phyloP scores from a whole-genome alignment of 2,329 filamentous ascomycete species.

The Phyllosticta citrichinensis region DNA sequence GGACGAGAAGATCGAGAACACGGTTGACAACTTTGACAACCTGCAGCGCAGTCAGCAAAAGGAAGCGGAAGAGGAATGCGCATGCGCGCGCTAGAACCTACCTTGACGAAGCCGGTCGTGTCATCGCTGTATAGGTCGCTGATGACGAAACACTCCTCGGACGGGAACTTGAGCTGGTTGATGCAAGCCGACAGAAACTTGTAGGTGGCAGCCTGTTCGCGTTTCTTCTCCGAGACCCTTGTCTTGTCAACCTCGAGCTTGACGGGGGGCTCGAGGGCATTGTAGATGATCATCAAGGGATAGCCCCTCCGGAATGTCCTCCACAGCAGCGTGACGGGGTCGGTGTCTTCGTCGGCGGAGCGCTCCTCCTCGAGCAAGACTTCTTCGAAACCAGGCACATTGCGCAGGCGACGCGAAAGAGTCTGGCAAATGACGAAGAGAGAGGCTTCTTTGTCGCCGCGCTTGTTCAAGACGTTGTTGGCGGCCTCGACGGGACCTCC shows the following conservation, averaged over 20 bases:
- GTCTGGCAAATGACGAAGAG: slow-evolving; percentile 92
- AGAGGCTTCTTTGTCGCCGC: slow-evolving; percentile 81
- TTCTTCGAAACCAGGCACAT: slow-evolving; percentile 72
- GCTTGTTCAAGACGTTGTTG: slow-evolving; percentile 94
- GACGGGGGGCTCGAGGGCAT: slow-evolving; percentile 62
- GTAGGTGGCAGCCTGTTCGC: slow-evolving; percentile 79
- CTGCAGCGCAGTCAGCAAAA: slow-evolving; percentile 26
- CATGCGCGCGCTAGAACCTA: slow-evolving; percentile 22
- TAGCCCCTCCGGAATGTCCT: slow-evolving; percentile 72
- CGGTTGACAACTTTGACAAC: slow-evolving; percentile 87
- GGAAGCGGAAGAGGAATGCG: background rate
- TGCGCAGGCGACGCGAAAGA: slow-evolving; percentile 68
- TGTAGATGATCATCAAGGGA: slow-evolving; percentile 82
- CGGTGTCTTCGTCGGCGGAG: slow-evolving; percentile 56
- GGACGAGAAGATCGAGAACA: slow-evolving; percentile 77
- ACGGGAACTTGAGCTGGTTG: slow-evolving; percentile 66
- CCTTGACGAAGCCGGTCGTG: slow-evolving; percentile 95
- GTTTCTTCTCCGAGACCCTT: slow-evolving; percentile 55
- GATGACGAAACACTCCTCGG: slow-evolving; percentile 82
- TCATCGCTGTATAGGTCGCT: slow-evolving; percentile 87
- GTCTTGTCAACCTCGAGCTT: slow-evolving; percentile 58
- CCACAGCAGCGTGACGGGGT: slow-evolving; percentile 89
- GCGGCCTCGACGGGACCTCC: slow-evolving; percentile 63
- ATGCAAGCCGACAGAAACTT: slow-evolving; percentile 88
- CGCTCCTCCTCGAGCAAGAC: slow-evolving; percentile 64